phyloP scores from a whole-genome alignment of 306 rosid genomes.

The Sicyos baderoa region DNA sequence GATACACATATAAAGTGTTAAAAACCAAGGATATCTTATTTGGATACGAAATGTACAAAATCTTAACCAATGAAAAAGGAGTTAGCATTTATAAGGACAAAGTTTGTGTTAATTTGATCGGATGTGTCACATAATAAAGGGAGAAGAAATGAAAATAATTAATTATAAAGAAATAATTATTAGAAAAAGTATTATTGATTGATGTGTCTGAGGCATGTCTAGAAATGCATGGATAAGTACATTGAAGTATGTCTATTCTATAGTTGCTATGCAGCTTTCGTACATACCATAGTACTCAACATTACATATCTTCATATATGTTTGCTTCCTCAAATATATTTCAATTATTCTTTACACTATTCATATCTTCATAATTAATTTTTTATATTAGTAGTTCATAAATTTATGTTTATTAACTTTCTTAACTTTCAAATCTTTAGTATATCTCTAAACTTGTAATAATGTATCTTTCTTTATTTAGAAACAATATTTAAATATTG shows the following conservation, averaged over 20 bases:
- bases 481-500: no score
- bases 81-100: neutral
- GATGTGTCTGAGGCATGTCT: slow-evolving; percentile 18
- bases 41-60: neutral
- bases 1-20: neutral
- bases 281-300: slow-evolving; percentile 20
- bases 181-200: neutral
- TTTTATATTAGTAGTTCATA: no score
- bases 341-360: neutral
- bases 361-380: neutral
- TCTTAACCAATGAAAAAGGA: no score
- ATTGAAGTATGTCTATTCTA: slow-evolving; percentile 6
- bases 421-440: no score
- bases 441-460: no score
- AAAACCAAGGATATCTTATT: neutral
- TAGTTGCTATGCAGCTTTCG: slow-evolving; percentile 17
- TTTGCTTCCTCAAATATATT: neutral
- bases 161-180: neutral
- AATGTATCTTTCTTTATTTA: no score
- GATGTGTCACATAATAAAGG: neutral
- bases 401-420: no score
- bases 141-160: neutral
- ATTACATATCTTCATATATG: neutral
- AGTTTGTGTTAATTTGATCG: neutral
- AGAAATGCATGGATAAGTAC: slow-evolving; percentile 11